Evolutionary conservation across 768 basidiomycete genomes (phyloP), one percentile per base, ranked within the genome.

Genomic region (Pleurotus tuber-regium): DNA sequence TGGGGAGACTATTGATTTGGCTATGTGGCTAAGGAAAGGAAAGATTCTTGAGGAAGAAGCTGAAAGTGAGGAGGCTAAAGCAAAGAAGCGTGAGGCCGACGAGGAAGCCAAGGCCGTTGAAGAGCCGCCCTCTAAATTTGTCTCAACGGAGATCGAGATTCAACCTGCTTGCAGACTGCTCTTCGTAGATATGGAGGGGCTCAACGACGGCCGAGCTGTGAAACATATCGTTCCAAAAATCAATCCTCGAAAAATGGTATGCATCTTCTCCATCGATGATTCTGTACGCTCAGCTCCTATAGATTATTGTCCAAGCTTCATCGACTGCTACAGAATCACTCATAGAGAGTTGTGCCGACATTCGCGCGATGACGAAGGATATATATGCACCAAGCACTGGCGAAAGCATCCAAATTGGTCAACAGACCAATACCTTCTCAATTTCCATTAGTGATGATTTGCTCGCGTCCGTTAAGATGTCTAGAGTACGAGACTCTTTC

Each of bases 151-250:
- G 21, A 73, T 89, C 4, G 84, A 87, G 52, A 80, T 98, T 21
- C 86, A 92, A 52, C 63, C 98, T 28, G 83, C 88, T 25, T 97
- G 96, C 59, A 83, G 88, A 4, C 70, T 98, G 24, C 80, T 94
- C 40, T 98, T 90, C 60, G 84, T 98, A 40, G 96, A 99, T 62
- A 85, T 98, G 82, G 97, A 98, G 62, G 97, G 97, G 25, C 71
- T 96, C 48, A 95, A 95, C 60, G 97, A 99, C 60, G 96, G 96
- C 1, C 89, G 96, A 54, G 94, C 97, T 1, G 86, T 97, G 54
- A 98, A 98, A 68, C 94, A 90, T 0, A 97, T 99, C 56, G 86
- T 98, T 4, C 92, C 96, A 2, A 92, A 97, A 72, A 84, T 99
- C 54, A 94, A 96, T 61, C 97, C 97, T 25, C 80, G 97, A 16